Percentiles rank a stretch among this genome's conserved stretches.
Conservation (phyloP, 192 early-diverging fungal genomes). For the Coemansia sp. region DNA sequence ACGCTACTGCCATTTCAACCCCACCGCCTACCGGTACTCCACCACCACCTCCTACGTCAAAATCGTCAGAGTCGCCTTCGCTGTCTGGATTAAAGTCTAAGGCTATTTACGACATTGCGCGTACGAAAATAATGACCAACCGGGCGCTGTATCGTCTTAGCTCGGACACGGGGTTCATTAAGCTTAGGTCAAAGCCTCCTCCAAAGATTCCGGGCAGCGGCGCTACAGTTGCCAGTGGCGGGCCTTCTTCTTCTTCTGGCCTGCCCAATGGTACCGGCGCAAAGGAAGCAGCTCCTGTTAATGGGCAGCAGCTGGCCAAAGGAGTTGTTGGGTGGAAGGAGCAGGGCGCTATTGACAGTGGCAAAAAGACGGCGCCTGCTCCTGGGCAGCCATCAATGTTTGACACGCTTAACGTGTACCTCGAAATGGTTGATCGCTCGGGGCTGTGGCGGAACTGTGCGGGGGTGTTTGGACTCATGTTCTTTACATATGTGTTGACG, state of each 20-base stretch:
- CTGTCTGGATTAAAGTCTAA: slow-evolving; percentile 23
- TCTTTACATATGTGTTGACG: slow-evolving; percentile 50
- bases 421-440: slow-evolving; percentile 50
- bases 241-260: no score
- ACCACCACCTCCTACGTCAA: neutral
- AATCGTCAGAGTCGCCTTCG: neutral
- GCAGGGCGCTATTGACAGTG: slow-evolving; percentile 48
- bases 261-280: neutral
- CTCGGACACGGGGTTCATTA: slow-evolving; percentile 46
- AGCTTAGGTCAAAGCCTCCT: slow-evolving; percentile 36
- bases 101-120: slow-evolving; percentile 47
- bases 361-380: slow-evolving; percentile 35
- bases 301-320: slow-evolving; percentile 1
- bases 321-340: slow-evolving; percentile 50
- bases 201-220: slow-evolving; percentile 4
- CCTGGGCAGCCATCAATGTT: slow-evolving; percentile 35
- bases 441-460: slow-evolving; percentile 57
- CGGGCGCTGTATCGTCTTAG: slow-evolving; percentile 43
- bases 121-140: slow-evolving; percentile 39
- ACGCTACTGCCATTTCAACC: neutral
- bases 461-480: slow-evolving; percentile 50
- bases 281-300: neutral
- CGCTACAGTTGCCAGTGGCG: neutral
- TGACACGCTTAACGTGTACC: slow-evolving; percentile 36
- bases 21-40: neutral